A percentile compares a stretch with the other conserved stretches of the same genome.
Conservation (phyloP, 805 yeast genomes). For the Saccharomyces jurei region DNA sequence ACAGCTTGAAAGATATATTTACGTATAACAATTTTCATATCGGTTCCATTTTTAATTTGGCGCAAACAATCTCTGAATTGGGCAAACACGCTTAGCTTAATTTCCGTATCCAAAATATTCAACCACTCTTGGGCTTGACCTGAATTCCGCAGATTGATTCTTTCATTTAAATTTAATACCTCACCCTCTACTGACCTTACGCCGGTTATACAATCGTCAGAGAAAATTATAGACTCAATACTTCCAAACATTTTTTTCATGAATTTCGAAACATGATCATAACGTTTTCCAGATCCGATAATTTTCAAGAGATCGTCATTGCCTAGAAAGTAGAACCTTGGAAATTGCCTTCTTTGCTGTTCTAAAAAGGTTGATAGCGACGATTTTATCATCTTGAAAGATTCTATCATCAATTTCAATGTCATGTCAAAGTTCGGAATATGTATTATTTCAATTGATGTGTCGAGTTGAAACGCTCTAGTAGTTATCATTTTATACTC, state of each 20-base stretch:
- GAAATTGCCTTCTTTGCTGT: constrained; percentile 64
- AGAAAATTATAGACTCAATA: constrained; percentile 36
- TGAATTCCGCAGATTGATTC: constrained; percentile 34
- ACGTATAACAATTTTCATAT: constrained; percentile 25
- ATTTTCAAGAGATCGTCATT: constrained; percentile 83
- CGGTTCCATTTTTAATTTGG: constrained; percentile 8
- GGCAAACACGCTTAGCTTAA: constrained; percentile 41
- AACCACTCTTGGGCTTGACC: constrained; percentile 49
- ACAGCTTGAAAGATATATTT: constrained; percentile 48
- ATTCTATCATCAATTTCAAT: constrained; percentile 45
- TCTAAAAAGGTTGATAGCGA: constrained; percentile 75
- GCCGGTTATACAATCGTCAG: constrained; percentile 35
- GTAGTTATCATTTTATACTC: constrained; percentile 52
- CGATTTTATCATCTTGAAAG: constrained; percentile 49
- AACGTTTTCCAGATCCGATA: constrained; percentile 54
- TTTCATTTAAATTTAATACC: constrained; percentile 33
- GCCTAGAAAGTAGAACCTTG: constrained; percentile 81
- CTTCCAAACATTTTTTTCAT: constrained; percentile 69
- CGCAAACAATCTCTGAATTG: constrained; percentile 29
- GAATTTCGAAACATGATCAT: constrained; percentile 44
- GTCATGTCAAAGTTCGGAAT: constrained; percentile 41
- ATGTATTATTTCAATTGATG: constrained; percentile 47
- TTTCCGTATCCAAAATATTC: constrained; percentile 44
- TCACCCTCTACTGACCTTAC: constrained; percentile 66
- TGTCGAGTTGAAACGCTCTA: constrained; percentile 39